Evolutionary conservation across 768 basidiomycete species (phyloP).

Genomic region (Lactarius sp.): DNA sequence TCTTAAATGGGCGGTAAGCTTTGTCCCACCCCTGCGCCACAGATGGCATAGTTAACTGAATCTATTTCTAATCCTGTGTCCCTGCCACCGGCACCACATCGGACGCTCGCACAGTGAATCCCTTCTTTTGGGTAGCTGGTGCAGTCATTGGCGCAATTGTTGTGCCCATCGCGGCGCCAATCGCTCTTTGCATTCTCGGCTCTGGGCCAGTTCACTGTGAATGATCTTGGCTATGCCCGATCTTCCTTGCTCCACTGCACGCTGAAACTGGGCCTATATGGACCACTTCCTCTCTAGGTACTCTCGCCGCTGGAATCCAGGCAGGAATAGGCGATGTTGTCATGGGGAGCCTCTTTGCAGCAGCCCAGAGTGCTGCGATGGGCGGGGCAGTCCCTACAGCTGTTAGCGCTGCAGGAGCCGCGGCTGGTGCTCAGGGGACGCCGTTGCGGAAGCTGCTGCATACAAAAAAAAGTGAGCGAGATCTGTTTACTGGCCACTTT

Average conservation of each 20-base stretch:
- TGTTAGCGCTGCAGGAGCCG: not conserved
- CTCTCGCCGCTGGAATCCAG: conserved; percentile 3
- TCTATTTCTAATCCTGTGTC: not conserved
- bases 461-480: not conserved
- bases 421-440: not conserved
- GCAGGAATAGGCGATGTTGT: conserved; percentile 1
- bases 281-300: not conserved
- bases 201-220: not conserved
- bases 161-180: not conserved
- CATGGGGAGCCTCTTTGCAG: not conserved
- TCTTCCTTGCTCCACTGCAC: not conserved
- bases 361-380: conserved; percentile 8
- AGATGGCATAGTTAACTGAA: not conserved
- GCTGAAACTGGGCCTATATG: not conserved
- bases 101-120: not conserved
- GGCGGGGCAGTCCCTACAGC: not conserved
- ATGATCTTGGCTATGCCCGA: too few species aligned
- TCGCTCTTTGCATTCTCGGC: not conserved
- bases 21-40: not conserved
- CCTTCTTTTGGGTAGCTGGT: not conserved
- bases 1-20: not conserved
- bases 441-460: too few species aligned
- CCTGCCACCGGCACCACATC: not conserved
- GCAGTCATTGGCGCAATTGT: not conserved
- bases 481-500: not conserved